These are phyloP conservation scores for Penicillium lagena DNA, from an alignment of 495 filamentous ascomycete species.

Conservation along the genomic window DNA sequence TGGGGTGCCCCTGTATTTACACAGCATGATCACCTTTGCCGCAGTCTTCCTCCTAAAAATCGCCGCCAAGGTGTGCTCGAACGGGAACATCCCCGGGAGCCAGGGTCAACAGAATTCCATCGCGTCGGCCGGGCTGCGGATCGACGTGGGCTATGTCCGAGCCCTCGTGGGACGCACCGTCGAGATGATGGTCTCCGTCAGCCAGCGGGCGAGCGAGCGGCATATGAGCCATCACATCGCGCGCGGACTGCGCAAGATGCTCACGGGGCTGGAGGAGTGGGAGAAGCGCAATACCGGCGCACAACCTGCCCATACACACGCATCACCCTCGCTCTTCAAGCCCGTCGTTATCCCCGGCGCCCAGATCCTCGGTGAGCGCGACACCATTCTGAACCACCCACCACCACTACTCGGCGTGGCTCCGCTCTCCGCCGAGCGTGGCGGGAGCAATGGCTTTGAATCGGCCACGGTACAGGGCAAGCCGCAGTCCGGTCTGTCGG, in stretches of 20 bases:
- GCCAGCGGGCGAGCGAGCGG: constrained; percentile 43
- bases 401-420: constrained; percentile 37
- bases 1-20: constrained; percentile 47
- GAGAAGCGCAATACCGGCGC: constrained; percentile 30
- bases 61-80: constrained; percentile 37
- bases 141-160: constrained; percentile 39
- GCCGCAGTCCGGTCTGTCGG: constrained; percentile 31
- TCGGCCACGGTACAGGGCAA: constrained; percentile 14
- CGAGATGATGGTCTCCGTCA: constrained; percentile 42
- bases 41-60: constrained; percentile 51
- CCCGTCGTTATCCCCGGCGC: constrained; percentile 33
- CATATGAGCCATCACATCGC: constrained; percentile 50
- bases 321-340: constrained; percentile 31
- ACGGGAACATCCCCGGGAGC: constrained; percentile 14
- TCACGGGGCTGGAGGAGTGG: constrained; percentile 42
- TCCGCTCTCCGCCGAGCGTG: constrained; percentile 37
- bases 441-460: constrained; percentile 25
- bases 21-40: constrained; percentile 53
- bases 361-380: constrained; percentile 33
- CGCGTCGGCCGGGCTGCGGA: constrained; percentile 33
- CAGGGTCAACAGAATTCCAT: constrained; percentile 35
- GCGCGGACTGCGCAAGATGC: constrained; percentile 45
- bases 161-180: constrained; percentile 38
- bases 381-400: constrained; percentile 35
- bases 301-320: constrained; percentile 16